Base-by-base conservation (phyloP, 75 land plant genomes). In the Gnetum montanum region DNA sequence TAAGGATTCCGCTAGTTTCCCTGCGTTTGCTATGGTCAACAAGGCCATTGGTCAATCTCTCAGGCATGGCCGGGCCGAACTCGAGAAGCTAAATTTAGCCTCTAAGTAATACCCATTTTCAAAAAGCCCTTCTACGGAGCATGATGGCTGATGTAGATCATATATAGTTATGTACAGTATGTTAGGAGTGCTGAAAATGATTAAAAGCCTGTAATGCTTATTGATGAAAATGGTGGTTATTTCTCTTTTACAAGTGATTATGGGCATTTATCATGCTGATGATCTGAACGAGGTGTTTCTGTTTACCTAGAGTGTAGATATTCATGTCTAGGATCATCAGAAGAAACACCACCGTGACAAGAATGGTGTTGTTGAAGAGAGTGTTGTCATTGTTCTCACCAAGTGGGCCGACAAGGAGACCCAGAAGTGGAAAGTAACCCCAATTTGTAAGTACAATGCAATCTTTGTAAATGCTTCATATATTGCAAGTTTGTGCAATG, bases 1-100 rank as follows among this genome's bases (percentile, higher is more conserved):
- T 28, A 76, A 79, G 55, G 86, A 86, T 65, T 62, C 73, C 13
- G 72, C 65, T 22, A 86, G 86, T 1, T 70, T 43, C 20, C 91
- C 91, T 6, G 49, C 68, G 25, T 86, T 86, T 66, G 70, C 86
- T 45, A 61, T 86, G 30, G 65, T 86, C 7, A 82, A 86, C 47
- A 82, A 74, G 54, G 83, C 78, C 8, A 79, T 80, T 22, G 73
- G 91, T 19, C 64, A 79, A 57, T 77, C 86, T 7, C 43, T 86
- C 15, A 65, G 71, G 59, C 91, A 82, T 15, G 52, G 31, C 15
- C 15, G 16, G 13, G 15, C 16, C 4, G 33, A 49, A 8, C 27
- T 12, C n/a, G 52, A 49, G n/a, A 28, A 15, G 52, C 33, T 49
- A 12, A 29, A n/a, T 38, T 4, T 38, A 13, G 43, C n/a, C 43